These are phyloP conservation scores for Schizopora paradoxa DNA, from an alignment of 1,284 basidiomycete genomes.

Conservation along the genomic window DNA sequence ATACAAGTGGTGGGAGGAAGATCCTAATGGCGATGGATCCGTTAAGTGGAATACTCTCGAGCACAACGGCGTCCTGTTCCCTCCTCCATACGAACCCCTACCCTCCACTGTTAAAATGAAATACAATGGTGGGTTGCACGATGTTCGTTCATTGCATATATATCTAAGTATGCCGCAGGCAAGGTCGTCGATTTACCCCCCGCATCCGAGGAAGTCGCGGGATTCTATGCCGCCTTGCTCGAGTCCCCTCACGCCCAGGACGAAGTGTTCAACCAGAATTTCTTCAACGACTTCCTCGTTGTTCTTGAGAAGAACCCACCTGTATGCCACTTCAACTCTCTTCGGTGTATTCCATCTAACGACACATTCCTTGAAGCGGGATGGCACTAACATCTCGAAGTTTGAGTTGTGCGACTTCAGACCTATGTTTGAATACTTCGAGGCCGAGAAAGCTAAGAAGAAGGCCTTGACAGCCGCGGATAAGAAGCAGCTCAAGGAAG, in stretches of 20 bases:
- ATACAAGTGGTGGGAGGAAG: conserved; percentile 79
- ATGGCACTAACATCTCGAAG: conserved; percentile 72
- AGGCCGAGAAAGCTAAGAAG: conserved; percentile 89
- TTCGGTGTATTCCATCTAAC: neutral
- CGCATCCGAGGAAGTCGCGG: conserved; percentile 94
- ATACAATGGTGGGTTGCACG: conserved; percentile 70
- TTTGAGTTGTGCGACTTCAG: conserved; percentile 91
- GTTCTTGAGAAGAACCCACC: conserved; percentile 82
- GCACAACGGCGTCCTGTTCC: conserved; percentile 94
- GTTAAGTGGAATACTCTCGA: conserved; percentile 91
- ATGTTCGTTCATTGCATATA: conserved; percentile 18
- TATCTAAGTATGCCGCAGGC: conserved; percentile 42
- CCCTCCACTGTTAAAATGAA: conserved; percentile 89
- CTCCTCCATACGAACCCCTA: conserved; percentile 87
- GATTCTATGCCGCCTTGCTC: conserved; percentile 91
- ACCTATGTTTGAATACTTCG: conserved; percentile 92
- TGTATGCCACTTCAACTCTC: conserved; percentile 42
- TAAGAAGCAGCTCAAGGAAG: conserved; percentile 86
- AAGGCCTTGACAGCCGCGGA: conserved; percentile 82
- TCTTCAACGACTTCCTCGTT: conserved; percentile 87
- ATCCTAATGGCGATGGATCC: conserved; percentile 66
- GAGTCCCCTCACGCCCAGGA: conserved; percentile 94
- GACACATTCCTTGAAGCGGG: conserved; percentile 37
- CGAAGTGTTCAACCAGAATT: conserved; percentile 88
- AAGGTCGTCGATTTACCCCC: conserved; percentile 75